Evolutionary conservation across 2,329 filamentous ascomycete genomes (phyloP).

Genomic region (Clarireedia paspali): DNA sequence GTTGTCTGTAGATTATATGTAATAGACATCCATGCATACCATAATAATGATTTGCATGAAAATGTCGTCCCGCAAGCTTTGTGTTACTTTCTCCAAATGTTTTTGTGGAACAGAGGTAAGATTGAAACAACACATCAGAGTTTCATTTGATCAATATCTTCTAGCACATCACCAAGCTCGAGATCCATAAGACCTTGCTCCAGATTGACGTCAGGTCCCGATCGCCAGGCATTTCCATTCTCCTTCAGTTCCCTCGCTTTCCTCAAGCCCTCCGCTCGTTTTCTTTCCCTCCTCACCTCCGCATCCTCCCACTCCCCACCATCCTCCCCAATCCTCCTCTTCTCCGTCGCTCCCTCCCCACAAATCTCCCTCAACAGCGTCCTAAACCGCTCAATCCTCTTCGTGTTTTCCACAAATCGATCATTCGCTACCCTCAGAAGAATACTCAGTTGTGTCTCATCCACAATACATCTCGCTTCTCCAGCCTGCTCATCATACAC

Average conservation of each 20-base stretch:
- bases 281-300: constrained; percentile 43
- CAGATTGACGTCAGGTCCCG: not conserved
- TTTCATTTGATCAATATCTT: not conserved
- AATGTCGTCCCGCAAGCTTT: too few species aligned
- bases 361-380: constrained; percentile 28
- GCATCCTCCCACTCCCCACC: constrained; percentile 49
- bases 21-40: constrained; percentile 4
- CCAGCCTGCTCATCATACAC: constrained; percentile 35
- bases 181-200: not conserved
- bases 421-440: constrained; percentile 67
- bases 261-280: constrained; percentile 49
- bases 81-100: not conserved
- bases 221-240: not conserved
- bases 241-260: constrained; percentile 31
- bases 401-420: constrained; percentile 61
- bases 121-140: not conserved
- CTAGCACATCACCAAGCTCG: not conserved
- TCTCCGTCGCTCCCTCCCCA: constrained; percentile 14
- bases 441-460: constrained; percentile 57
- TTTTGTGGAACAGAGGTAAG: not conserved
- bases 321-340: constrained; percentile 26
- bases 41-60: not conserved
- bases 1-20: constrained; percentile 11
- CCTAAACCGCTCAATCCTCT: constrained; percentile 59
- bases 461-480: constrained; percentile 44